Evolutionary conservation across 1,284 basidiomycete genomes (phyloP), one percentile per base, ranked within the genome.

Genomic region (Schizophyllum commune): DNA sequence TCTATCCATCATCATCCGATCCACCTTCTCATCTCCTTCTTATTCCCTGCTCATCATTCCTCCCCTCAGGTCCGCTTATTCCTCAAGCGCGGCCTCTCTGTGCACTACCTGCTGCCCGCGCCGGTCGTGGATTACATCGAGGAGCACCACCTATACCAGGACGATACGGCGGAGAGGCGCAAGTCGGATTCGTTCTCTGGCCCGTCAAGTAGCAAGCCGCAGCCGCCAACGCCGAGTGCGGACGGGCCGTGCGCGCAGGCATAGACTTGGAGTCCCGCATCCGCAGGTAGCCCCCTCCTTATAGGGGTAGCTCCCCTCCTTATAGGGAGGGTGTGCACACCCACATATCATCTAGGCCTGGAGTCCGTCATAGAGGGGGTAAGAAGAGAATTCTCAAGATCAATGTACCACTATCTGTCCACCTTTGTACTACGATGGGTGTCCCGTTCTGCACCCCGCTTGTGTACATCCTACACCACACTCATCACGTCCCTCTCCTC

Each of bases 91-190:
- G 95, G 96, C 2, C 89, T 98, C 69, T 95, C 92, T 64, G 94
- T 99, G 69, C 90, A 89, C 66, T 99, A 98, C 74, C 84, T 99
- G 34, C 79, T 98, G 56, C 96, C 96, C 3, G 85, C 91, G 64
- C 85, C 88, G 57, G 96, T 98, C 61, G 94, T 97, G 63, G 89
- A 96, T 68, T 99, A 99, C 72, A 99, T 99, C 74, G 90, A 96
- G 69, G 77, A 88, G 68, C 78, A 94, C 68, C 81, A 85, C 33
- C 77, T 92, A 63, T 91, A 91, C 68, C 77, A 79, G 61, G 89
- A 91, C 57, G 89, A 91, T 54, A 76, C 76, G 33, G 65, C 78
- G 5, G 62, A 63, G 60, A 55, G 59, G 13, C 59, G 65, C 27
- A 66, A 52, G 27, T 47, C 39, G 13, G 39, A 47, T 13, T 47